Evolutionary conservation across 345 rosid genomes (phyloP).

Genomic region (Linum usitatissimum): DNA sequence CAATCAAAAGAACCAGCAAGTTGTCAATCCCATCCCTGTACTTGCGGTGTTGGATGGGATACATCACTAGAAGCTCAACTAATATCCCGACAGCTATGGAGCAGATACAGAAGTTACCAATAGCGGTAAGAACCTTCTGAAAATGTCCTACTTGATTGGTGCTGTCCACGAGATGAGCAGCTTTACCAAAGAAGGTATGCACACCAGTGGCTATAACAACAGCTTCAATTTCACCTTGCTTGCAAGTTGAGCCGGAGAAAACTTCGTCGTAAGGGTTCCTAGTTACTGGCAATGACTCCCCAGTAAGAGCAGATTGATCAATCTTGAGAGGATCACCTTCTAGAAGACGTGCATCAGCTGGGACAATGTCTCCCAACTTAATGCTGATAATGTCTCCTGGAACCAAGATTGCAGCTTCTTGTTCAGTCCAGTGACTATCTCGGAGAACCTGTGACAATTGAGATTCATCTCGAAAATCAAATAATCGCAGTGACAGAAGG

Average conservation of each 20-base stretch:
- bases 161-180: constrained; percentile 90
- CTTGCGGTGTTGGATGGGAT: constrained; percentile 57
- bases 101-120: constrained; percentile 92
- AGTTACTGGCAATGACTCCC: constrained; percentile 82
- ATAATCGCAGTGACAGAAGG: neutral
- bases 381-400: constrained; percentile 86
- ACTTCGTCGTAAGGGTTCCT: constrained; percentile 72
- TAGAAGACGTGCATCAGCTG: constrained; percentile 94
- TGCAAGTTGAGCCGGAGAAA: constrained; percentile 85
- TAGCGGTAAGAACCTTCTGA: constrained; percentile 73
- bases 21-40: constrained; percentile 85
- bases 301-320: constrained; percentile 93
- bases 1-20: constrained; percentile 73
- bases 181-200: constrained; percentile 91
- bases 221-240: constrained; percentile 87
- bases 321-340: constrained; percentile 89
- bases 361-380: constrained; percentile 78
- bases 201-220: constrained; percentile 90
- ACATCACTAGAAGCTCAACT: constrained; percentile 65
- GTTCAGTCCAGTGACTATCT: constrained; percentile 77
- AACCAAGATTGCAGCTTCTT: constrained; percentile 82
- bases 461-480: neutral
- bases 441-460: constrained; percentile 43
- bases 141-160: constrained; percentile 88
- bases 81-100: constrained; percentile 65